Conservation (phyloP, 805 yeast species). For the Saturnispora serradocipensis region DNA sequence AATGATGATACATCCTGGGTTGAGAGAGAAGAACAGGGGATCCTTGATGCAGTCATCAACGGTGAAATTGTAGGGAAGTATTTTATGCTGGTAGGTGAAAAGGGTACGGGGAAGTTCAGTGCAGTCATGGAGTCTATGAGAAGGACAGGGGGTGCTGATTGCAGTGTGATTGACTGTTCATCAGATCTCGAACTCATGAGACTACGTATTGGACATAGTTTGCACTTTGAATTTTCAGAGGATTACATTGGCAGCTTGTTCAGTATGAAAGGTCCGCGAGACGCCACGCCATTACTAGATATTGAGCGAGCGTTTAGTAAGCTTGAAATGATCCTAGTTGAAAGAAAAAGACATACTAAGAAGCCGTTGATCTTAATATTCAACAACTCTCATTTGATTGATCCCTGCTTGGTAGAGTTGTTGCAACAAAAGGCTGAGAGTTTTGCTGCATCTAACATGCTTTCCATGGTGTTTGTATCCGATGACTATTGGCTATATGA, state of each 20-base stretch:
- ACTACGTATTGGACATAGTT: slow-evolving; percentile 64
- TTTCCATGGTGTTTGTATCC: slow-evolving; percentile 59
- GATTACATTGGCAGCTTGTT: slow-evolving; percentile 79
- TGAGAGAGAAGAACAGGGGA: slow-evolving; percentile 54
- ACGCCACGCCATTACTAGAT: slow-evolving; percentile 71
- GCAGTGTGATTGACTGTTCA: slow-evolving; percentile 71
- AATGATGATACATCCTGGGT: slow-evolving; percentile 48
- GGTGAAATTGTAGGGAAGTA: slow-evolving; percentile 64
- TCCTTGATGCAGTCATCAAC: slow-evolving; percentile 53
- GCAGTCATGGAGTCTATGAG: slow-evolving; percentile 63
- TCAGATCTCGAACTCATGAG: slow-evolving; percentile 80
- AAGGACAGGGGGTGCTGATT: slow-evolving; percentile 51
- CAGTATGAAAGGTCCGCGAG: slow-evolving; percentile 76
- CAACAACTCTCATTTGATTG: slow-evolving; percentile 66
- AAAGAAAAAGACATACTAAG: slow-evolving; percentile 31
- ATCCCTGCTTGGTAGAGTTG: slow-evolving; percentile 64
- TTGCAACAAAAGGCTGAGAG: slow-evolving; percentile 79
- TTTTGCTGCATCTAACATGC: slow-evolving; percentile 63
- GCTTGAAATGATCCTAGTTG: slow-evolving; percentile 61
- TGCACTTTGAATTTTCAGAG: slow-evolving; percentile 65
- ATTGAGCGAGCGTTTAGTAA: slow-evolving; percentile 76
- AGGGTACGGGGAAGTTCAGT: slow-evolving; percentile 81
- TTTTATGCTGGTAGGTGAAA: slow-evolving; percentile 68
- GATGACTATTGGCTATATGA: slow-evolving; percentile 88
- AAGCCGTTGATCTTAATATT: slow-evolving; percentile 62